Conservation (phyloP, 2,329 filamentous ascomycete genomes). For the Nannizziopsis barbatae region DNA sequence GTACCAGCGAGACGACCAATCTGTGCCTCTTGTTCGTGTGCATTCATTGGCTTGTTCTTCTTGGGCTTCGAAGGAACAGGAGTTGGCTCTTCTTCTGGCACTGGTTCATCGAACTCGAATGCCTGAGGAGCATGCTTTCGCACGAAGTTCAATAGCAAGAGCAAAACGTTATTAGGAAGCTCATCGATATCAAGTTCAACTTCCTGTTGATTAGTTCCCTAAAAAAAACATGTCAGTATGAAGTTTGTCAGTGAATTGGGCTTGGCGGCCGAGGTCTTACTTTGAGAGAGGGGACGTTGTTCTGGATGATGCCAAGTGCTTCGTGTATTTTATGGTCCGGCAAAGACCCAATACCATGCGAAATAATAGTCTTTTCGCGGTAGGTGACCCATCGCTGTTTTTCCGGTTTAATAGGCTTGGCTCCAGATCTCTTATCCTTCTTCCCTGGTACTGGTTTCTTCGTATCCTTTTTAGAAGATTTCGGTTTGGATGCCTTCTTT, state of each 20-base stretch:
- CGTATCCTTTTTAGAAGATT: slow-evolving; percentile 35
- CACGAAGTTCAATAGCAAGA: slow-evolving; percentile 38
- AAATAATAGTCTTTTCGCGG: slow-evolving; percentile 84
- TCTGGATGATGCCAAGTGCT: slow-evolving; percentile 82
- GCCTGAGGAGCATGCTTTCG: slow-evolving; percentile 38
- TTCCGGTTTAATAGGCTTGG: slow-evolving; percentile 32
- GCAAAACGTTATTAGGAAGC: slow-evolving; percentile 37
- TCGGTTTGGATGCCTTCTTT: slow-evolving; percentile 40
- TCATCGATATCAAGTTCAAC: slow-evolving; percentile 42
- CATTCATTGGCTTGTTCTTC: slow-evolving; percentile 44
- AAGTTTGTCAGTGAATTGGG: not conserved
- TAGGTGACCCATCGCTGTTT: slow-evolving; percentile 58
- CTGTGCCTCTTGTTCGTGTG: slow-evolving; percentile 40
- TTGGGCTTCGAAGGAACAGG: slow-evolving; percentile 35
- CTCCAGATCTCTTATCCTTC: slow-evolving; percentile 44
- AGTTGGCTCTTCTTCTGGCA: slow-evolving; percentile 24
- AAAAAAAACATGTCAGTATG: not conserved
- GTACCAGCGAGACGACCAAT: slow-evolving; percentile 40
- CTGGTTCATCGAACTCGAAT: slow-evolving; percentile 33
- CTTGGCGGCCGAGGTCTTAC: slow-evolving; percentile 24
- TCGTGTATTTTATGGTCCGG: slow-evolving; percentile 65
- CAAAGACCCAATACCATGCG: slow-evolving; percentile 69
- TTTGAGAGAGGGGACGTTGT: slow-evolving; percentile 63
- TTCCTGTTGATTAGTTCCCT: slow-evolving; percentile 37
- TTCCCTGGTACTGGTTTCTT: slow-evolving; percentile 40